Conservation (phyloP, 2,329 filamentous ascomycete genomes). For the Stachybotrys chlorohalonatus region DNA sequence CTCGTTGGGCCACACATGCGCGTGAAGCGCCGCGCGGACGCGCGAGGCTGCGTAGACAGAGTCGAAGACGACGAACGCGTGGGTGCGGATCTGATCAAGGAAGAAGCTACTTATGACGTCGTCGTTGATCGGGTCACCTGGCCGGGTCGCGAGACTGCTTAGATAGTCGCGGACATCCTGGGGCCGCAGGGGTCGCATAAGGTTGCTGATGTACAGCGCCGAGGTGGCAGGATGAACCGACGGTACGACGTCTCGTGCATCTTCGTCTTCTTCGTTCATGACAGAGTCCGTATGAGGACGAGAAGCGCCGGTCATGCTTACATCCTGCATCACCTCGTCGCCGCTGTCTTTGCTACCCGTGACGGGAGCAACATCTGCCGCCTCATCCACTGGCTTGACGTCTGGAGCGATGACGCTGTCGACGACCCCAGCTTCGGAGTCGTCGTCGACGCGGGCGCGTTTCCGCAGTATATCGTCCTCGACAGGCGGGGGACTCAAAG, state of each 20-base stretch:
- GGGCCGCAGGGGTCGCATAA: constrained; percentile 77
- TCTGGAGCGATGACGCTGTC: constrained; percentile 5
- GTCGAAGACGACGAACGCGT: constrained; percentile 71
- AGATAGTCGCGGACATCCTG: constrained; percentile 61
- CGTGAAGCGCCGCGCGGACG: constrained; percentile 68
- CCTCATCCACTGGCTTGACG: constrained; percentile 5
- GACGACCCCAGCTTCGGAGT: not conserved
- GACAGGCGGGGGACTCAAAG: constrained; percentile 49
- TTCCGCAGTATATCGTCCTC: constrained; percentile 45
- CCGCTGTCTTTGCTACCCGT: not conserved
- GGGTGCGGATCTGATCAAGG: constrained; percentile 77
- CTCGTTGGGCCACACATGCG: constrained; percentile 78
- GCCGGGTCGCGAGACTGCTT: constrained; percentile 54
- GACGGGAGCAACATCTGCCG: not conserved
- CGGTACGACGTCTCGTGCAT: constrained; percentile 33
- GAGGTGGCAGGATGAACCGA: constrained; percentile 64
- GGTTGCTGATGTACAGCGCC: constrained; percentile 79
- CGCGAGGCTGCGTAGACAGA: constrained; percentile 63
- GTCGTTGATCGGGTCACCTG: constrained; percentile 39
- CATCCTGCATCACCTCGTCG: constrained; percentile 4
- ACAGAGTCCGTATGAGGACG: not conserved
- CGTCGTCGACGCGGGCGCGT: constrained; percentile 36
- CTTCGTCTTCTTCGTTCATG: constrained; percentile 14
- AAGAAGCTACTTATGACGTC: constrained; percentile 58
- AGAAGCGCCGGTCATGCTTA: not conserved